Conservation (phyloP, 2,329 filamentous ascomycete species). For the Apiospora marii region DNA sequence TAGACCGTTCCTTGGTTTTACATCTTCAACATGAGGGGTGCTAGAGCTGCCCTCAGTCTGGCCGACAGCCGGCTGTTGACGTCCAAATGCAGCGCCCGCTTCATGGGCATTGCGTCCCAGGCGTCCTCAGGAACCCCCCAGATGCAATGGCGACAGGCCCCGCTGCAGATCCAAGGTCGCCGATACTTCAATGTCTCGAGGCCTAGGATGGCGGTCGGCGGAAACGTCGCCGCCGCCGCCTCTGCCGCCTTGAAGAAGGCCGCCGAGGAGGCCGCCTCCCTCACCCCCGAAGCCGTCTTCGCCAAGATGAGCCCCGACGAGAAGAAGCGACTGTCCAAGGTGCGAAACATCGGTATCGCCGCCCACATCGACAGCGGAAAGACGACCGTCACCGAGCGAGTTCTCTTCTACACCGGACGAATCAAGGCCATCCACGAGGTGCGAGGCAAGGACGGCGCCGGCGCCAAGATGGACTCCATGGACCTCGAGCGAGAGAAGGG, state of each 20-base stretch:
- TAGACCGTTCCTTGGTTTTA: slow-evolving; percentile 29
- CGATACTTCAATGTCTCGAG: slow-evolving; percentile 50
- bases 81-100: slow-evolving; percentile 43
- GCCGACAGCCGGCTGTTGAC: slow-evolving; percentile 46
- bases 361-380: slow-evolving; percentile 99
- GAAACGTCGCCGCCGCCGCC: slow-evolving; percentile 39
- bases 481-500: slow-evolving; percentile 97
- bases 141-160: slow-evolving; percentile 43
- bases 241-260: slow-evolving; percentile 55
- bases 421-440: slow-evolving; percentile 98
- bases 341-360: slow-evolving; percentile 98
- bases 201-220: slow-evolving; percentile 42
- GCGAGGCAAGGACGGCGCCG: slow-evolving; percentile 90
- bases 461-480: slow-evolving; percentile 99
- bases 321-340: slow-evolving; percentile 76
- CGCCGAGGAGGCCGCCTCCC: slow-evolving; percentile 60
- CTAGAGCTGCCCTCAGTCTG: slow-evolving; percentile 48
- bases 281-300: slow-evolving; percentile 69
- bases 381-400: slow-evolving; percentile 94
- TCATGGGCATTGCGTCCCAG: slow-evolving; percentile 43
- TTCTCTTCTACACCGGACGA: slow-evolving; percentile 96
- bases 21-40: slow-evolving; percentile 47
- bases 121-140: slow-evolving; percentile 37
- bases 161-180: slow-evolving; percentile 42
- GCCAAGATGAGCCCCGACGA: slow-evolving; percentile 84